Conservation (phyloP, 495 filamentous ascomycete genomes). For the Neohortaea acidophila region DNA sequence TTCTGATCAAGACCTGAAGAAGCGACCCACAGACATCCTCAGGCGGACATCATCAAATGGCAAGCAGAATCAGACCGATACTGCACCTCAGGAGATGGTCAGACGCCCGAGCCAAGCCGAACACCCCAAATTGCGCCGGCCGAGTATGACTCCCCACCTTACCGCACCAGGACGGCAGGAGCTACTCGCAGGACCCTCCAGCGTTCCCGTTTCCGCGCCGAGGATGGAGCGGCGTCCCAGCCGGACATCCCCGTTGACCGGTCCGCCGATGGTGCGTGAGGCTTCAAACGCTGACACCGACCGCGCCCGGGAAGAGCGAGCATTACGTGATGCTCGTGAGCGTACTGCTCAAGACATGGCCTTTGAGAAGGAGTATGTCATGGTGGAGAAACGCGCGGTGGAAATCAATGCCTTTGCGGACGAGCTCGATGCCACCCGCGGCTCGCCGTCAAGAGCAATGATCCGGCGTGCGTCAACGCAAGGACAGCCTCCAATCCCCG, state of each 20-base stretch:
- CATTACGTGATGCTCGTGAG: slow-evolving; percentile 46
- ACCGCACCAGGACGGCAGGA: slow-evolving; percentile 51
- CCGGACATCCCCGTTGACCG: slow-evolving; percentile 34
- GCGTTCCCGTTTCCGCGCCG: slow-evolving; percentile 10
- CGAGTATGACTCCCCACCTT: slow-evolving; percentile 31
- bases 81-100: slow-evolving; percentile 2
- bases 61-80: background rate
- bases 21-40: background rate
- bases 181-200: slow-evolving; percentile 22
- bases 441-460: slow-evolving; percentile 28
- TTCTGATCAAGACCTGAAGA: slow-evolving; percentile 8
- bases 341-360: slow-evolving; percentile 73
- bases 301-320: slow-evolving; percentile 21
- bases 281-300: slow-evolving; percentile 18
- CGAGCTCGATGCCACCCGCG: slow-evolving; percentile 50
- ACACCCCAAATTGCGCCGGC: slow-evolving; percentile 19
- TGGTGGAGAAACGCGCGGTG: slow-evolving; percentile 86
- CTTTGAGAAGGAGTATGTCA: slow-evolving; percentile 83
- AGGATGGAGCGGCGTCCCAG: slow-evolving; percentile 35
- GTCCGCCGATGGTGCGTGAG: slow-evolving; percentile 33
- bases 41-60: slow-evolving; percentile 6
- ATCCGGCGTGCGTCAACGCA: slow-evolving; percentile 57
- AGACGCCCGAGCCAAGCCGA: slow-evolving; percentile 12
- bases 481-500: slow-evolving; percentile 38
- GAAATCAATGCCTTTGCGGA: slow-evolving; percentile 97